These are phyloP conservation scores for Dictyostelium intermedium DNA, from an alignment of 78 protist genomes.

Conservation along the genomic window DNA sequence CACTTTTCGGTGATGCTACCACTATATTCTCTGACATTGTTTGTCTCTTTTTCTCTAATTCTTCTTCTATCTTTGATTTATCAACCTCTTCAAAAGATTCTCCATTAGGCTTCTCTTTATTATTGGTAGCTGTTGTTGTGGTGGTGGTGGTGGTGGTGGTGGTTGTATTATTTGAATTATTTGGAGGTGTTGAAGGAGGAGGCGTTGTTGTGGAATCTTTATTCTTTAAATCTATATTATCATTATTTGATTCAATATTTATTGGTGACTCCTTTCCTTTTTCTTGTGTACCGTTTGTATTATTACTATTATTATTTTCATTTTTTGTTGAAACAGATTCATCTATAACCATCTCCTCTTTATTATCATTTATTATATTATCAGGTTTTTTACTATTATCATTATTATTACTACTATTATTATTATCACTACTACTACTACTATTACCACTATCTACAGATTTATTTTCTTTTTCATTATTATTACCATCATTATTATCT, in stretches of 20 bases:
- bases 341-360: slow-evolving; percentile 6
- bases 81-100: neutral
- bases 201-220: neutral
- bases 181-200: neutral
- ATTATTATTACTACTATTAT: neutral
- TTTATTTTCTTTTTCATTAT: neutral
- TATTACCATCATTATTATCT: neutral
- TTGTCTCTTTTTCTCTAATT: neutral
- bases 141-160: neutral
- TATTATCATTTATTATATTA: neutral
- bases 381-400: neutral
- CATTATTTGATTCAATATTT: neutral
- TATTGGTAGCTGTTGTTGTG: neutral
- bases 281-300: neutral
- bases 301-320: neutral
- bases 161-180: neutral
- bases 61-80: neutral
- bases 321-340: neutral
- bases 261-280: neutral
- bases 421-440: neutral
- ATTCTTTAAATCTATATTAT: neutral
- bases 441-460: neutral
- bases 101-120: neutral
- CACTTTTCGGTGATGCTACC: neutral
- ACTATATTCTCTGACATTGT: neutral